Evolutionary conservation across 2,329 filamentous ascomycete species (phyloP).

Genomic region (Colletotrichum viniferum): DNA sequence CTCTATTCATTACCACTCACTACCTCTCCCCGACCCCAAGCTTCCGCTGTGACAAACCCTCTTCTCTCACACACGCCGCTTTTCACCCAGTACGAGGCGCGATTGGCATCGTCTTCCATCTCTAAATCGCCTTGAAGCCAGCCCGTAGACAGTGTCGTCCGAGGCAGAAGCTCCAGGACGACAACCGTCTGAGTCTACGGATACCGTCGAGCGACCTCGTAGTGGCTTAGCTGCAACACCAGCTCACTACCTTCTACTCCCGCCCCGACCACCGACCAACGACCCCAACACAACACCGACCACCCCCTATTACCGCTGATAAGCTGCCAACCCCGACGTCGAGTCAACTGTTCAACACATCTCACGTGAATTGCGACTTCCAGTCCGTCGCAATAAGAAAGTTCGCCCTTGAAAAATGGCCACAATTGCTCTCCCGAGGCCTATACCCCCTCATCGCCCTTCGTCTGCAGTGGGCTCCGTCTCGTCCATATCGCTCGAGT

Average conservation of each 20-base stretch:
- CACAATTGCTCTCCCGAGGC: constrained; percentile 57
- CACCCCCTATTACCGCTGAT: background rate
- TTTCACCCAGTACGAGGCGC: background rate
- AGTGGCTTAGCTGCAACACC: background rate
- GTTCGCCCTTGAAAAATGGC: constrained; percentile 40
- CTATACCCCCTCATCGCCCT: constrained; percentile 49
- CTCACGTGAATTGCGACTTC: background rate
- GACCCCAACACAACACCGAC: background rate
- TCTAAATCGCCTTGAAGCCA: background rate
- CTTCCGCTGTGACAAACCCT: background rate
- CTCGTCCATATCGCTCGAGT: constrained; percentile 37
- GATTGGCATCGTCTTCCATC: background rate
- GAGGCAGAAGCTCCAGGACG: background rate
- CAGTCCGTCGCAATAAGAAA: background rate
- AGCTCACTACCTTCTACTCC: background rate
- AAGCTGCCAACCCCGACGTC: background rate
- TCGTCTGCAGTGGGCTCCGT: constrained; percentile 40
- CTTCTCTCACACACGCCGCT: background rate
- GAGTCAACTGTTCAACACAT: background rate
- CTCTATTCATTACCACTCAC: background rate
- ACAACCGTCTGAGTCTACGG: background rate
- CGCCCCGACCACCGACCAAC: background rate
- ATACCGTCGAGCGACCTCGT: background rate
- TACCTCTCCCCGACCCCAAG: background rate
- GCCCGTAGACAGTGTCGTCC: background rate